phyloP scores from a whole-genome alignment of 2,329 filamentous ascomycete genomes.

The Pseudogymnoascus sp. region DNA sequence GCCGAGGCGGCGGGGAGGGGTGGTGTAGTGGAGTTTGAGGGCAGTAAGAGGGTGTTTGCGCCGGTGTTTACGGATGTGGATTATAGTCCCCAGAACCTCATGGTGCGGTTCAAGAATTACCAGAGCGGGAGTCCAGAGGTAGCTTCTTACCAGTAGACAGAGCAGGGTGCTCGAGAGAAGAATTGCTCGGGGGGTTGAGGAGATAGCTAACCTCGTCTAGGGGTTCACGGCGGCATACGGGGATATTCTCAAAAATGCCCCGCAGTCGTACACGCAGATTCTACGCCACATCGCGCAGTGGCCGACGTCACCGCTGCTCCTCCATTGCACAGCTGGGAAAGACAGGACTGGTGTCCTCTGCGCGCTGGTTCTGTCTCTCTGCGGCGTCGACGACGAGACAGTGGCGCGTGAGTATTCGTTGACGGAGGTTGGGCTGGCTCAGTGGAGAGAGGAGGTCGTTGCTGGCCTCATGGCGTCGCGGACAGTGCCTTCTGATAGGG shows the following conservation, averaged over 20 bases:
- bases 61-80: constrained; percentile 58
- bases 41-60: constrained; percentile 47
- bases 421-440: constrained; percentile 52
- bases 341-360: constrained; percentile 66
- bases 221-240: constrained; percentile 58
- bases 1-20: constrained; percentile 27
- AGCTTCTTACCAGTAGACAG: constrained; percentile 14
- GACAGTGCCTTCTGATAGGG: constrained; percentile 33
- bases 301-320: constrained; percentile 43
- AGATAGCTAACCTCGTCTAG: constrained; percentile 20
- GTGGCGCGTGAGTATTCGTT: constrained; percentile 63
- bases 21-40: constrained; percentile 39
- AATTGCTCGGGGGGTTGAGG: neutral
- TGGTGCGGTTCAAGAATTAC: constrained; percentile 53
- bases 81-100: constrained; percentile 55
- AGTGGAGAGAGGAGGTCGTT: constrained; percentile 45
- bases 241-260: constrained; percentile 49
- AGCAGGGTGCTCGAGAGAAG: neutral
- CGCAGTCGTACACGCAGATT: constrained; percentile 48
- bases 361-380: constrained; percentile 56
- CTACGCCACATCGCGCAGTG: constrained; percentile 27
- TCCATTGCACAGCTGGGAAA: constrained; percentile 73
- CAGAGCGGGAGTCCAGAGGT: constrained; percentile 42
- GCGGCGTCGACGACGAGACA: constrained; percentile 48
- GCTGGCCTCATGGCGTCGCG: constrained; percentile 42